Evolutionary conservation across 169 alveolate species (phyloP), one percentile per base, ranked within the genome.

Genomic region (Cryptosporidium felis): DNA sequence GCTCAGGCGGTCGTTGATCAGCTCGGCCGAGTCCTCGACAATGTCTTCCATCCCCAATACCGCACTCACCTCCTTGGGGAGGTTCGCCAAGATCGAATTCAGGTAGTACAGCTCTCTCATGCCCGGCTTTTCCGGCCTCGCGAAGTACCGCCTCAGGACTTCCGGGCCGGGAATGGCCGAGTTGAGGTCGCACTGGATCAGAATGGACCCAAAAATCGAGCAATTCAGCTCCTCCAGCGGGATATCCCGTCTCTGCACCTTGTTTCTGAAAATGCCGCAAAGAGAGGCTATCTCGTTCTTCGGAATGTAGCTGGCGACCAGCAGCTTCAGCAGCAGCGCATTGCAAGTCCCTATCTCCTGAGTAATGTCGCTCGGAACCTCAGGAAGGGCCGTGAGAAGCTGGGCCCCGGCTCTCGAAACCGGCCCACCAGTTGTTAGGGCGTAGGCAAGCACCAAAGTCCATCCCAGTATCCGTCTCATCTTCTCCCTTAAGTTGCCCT

Each of bases 41-140:
- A 74, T 74, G 23, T 74, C 85, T 6, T 74, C 67, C 18, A 6
- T 74, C 21, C 85, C 85, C 12, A 74, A 56, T 23, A 74, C 67
- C 0, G 36, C 2, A 53, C 60, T 36, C 2, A 74, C 56, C 21
- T 74, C 85, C 5, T 30, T 26, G 16, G 85, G 85, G 21, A 74
- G 23, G 28, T 51, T 74, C 32, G 65, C 18, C 26, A 74, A 42
- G 34, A 74, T 74, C 9, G 60, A 23, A 14, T 40, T 53, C 28
- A 74, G 18, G 59, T 74, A 74, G 10, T 74, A 74, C 21, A 74
- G 8, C 8, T 49, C 67, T 23, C n/a, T 53, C 47, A 74, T 9
- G n/a, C 12, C 41, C 23, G 85, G 65, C 40, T 16, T 65, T 12
- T n/a, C 41, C 38, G 66, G 42, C 9, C 32, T 56, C 67, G 41